These are phyloP conservation scores for Brassica napus DNA, from an alignment of 345 rosid species.

Conservation along the genomic window DNA sequence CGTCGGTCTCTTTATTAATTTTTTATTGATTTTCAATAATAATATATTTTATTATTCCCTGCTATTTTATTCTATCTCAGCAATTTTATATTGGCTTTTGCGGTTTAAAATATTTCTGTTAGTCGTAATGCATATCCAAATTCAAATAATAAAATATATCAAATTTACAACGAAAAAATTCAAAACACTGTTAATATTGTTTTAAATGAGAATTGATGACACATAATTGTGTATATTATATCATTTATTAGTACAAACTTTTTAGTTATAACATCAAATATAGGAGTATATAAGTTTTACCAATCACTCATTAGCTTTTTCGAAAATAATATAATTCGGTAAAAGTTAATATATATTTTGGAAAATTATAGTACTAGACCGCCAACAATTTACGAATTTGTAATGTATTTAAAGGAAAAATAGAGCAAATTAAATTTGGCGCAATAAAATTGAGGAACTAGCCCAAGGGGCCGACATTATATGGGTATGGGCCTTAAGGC, in stretches of 20 bases:
- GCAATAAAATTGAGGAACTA: background rate
- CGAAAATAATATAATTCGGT: background rate
- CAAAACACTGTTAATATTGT: background rate
- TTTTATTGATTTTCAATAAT: background rate
- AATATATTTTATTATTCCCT: background rate
- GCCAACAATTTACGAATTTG: background rate
- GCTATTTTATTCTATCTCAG: background rate
- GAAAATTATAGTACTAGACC: background rate
- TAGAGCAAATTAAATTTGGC: background rate
- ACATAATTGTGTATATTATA: background rate
- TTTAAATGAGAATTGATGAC: background rate
- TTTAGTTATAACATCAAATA: background rate
- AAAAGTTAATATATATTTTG: background rate
- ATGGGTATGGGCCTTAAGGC: background rate
- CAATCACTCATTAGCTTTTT: background rate
- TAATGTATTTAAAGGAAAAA: background rate
- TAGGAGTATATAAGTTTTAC: background rate
- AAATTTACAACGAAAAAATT: background rate
- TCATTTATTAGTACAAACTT: background rate
- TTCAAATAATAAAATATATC: background rate
- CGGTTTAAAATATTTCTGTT: background rate
- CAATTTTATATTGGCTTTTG: background rate
- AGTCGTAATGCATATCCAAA: background rate
- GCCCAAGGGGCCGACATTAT: background rate
- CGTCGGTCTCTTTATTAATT: conserved; percentile 23